A percentile compares a stretch with the other conserved stretches of the same genome.
Evolutionary conservation across 2,329 filamentous ascomycete species (phyloP).

Genomic region (Colletotrichum sp.): DNA sequence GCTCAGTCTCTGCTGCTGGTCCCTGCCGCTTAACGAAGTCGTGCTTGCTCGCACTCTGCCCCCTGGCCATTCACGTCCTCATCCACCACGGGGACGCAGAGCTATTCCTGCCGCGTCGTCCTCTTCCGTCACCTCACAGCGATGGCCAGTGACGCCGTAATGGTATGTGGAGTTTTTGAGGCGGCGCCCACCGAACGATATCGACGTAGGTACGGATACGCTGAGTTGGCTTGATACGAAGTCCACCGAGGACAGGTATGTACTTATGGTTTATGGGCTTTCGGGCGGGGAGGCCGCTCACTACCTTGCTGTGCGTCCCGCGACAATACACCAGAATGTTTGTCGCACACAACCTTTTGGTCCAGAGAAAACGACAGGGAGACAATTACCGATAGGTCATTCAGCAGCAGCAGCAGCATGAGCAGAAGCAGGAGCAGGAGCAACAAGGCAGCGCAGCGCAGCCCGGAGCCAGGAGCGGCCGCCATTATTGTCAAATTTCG

Average conservation of each 20-base stretch:
- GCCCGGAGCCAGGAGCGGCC: background rate
- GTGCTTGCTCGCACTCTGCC: background rate
- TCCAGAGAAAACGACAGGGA: background rate
- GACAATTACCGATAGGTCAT: background rate
- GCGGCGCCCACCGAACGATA: background rate
- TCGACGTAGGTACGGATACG: background rate
- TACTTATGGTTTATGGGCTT: background rate
- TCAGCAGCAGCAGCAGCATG: background rate
- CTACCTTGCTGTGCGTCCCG: background rate
- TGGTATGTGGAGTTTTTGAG: background rate
- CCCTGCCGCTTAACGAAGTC: background rate
- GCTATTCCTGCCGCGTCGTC: background rate
- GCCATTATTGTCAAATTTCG: slow-evolving; percentile 2
- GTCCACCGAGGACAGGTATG: background rate
- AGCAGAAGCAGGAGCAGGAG: background rate
- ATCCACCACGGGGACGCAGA: background rate
- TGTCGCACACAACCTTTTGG: background rate
- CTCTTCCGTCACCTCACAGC: background rate
- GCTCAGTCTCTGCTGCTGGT: background rate
- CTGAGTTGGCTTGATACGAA: background rate
- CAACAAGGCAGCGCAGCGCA: background rate
- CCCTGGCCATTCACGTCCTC: background rate
- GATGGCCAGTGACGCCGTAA: background rate
- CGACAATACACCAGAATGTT: background rate
- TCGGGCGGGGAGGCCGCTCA: background rate